Base-by-base conservation (phyloP, 805 yeast genomes). In the Wilhelminamyces savonicus region DNA sequence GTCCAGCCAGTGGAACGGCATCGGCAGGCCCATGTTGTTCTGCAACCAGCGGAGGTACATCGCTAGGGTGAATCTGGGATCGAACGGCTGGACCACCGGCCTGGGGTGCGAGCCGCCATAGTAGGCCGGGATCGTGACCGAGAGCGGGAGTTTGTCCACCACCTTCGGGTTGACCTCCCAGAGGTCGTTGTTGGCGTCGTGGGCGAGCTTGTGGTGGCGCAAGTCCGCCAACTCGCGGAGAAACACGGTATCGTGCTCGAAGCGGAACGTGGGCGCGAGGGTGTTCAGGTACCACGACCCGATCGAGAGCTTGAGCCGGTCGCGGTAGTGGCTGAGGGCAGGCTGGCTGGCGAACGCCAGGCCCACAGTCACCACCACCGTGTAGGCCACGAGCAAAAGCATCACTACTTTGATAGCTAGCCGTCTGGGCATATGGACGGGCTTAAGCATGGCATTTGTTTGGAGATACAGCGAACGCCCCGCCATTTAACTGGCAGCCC, bases 21-120 rank as follows among this genome's bases (percentile, higher is more conserved):
- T 34, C 4, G 37, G 24, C 14, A 30, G 20, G 16, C 22, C 34
- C 5, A 36, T 33, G 24, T 35, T 23, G 13, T 26, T 18, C 7
- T 19, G 20, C 12, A 41, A 28, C 37, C 41, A 40, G 17, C 19
- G 34, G 30, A 38, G 44, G 34, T 51, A 51, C 10, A 51, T 20
- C 9, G 43, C 48, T 21, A 48, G 29, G n/a, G 56, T 51, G 29
- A 50, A 44, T n/a, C 55, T 36, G 1, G 56, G 56, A 16, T 51
- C 56, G 16, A 51, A 51, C 3, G 55, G 9, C 23, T 26, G 7
- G 26, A 15, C n/a, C 30, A 24, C 6, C 46, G 33, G 13, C 33
- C 24, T 7, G 57, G 54, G 21, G 34, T 19, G 19, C 14, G 28
- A 21, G 13, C 26, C 21, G 3, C 14, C 9, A 23, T 30, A 41